phyloP scores from a whole-genome alignment of 2,329 filamentous ascomycete genomes.

The Venturia nashicola region DNA sequence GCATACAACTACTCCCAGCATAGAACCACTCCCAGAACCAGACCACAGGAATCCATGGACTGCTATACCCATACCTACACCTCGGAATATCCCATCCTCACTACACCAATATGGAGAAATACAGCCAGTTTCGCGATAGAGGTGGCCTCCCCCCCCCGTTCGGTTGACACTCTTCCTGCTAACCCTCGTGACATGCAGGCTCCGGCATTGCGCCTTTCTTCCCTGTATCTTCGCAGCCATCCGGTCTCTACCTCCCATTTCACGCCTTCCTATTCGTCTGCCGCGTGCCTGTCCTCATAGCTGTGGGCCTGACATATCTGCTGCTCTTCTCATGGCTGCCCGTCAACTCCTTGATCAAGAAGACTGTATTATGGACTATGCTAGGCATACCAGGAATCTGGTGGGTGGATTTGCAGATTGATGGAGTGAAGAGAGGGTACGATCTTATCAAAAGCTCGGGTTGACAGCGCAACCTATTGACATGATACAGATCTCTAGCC shows the following conservation, averaged over 20 bases:
- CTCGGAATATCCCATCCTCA: too few relatives aligned
- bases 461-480: neutral
- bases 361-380: slow-evolving; percentile 76
- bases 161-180: slow-evolving; percentile 1
- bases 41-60: too few relatives aligned
- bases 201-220: slow-evolving; percentile 96
- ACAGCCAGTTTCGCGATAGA: slow-evolving; percentile 83
- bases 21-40: too few relatives aligned
- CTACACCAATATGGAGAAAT: slow-evolving; percentile 68
- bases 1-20: too few relatives aligned
- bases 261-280: slow-evolving; percentile 65
- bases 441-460: slow-evolving; percentile 13
- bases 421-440: slow-evolving; percentile 84
- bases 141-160: slow-evolving; percentile 36
- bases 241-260: slow-evolving; percentile 49
- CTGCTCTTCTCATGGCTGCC: slow-evolving; percentile 73
- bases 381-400: slow-evolving; percentile 85
- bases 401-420: slow-evolving; percentile 98
- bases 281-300: slow-evolving; percentile 66
- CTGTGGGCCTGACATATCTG: slow-evolving; percentile 60
- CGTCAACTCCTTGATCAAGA: slow-evolving; percentile 55
- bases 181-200: slow-evolving; percentile 38
- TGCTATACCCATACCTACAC: neutral
- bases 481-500: slow-evolving; percentile 43
- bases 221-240: slow-evolving; percentile 56